phyloP scores from a whole-genome alignment of 2,329 filamentous ascomycete genomes.

The Fusarium verticillioides region DNA sequence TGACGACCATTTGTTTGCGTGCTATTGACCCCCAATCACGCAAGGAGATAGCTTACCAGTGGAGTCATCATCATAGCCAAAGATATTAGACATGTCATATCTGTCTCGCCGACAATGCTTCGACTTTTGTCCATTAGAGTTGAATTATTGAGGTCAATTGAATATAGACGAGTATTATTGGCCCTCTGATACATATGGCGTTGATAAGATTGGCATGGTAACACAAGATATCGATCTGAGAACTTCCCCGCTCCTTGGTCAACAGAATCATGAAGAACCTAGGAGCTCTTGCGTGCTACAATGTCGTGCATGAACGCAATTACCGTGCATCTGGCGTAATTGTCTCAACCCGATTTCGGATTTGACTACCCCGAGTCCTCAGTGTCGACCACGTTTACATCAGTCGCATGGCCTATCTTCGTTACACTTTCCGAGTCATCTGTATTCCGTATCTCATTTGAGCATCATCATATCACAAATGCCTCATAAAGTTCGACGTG shows the following conservation, averaged over 20 bases:
- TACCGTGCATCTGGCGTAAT: not conserved
- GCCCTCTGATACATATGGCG: not conserved
- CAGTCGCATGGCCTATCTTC: not conserved
- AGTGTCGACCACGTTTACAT: not conserved
- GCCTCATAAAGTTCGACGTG: not conserved
- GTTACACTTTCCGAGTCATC: not conserved
- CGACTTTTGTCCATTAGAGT: rapidly evolving
- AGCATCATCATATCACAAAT: not conserved
- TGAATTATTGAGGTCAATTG: not conserved
- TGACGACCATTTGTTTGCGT: not conserved
- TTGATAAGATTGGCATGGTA: not conserved
- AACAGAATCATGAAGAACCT: not conserved
- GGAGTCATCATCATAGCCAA: not conserved
- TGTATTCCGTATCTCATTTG: rapidly evolving
- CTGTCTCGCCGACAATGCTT: too few relatives aligned
- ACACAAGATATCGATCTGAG: not conserved
- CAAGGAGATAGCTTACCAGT: not conserved
- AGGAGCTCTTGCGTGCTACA: not conserved
- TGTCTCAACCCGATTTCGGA: not conserved
- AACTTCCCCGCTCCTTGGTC: not conserved
- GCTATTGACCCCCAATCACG: not conserved
- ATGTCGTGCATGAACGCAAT: not conserved
- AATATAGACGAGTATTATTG: too few relatives aligned
- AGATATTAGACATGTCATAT: not conserved
- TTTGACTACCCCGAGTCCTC: not conserved